Base-by-base conservation (phyloP, 164 flowering plant species). In the Tetracentron sinense region DNA sequence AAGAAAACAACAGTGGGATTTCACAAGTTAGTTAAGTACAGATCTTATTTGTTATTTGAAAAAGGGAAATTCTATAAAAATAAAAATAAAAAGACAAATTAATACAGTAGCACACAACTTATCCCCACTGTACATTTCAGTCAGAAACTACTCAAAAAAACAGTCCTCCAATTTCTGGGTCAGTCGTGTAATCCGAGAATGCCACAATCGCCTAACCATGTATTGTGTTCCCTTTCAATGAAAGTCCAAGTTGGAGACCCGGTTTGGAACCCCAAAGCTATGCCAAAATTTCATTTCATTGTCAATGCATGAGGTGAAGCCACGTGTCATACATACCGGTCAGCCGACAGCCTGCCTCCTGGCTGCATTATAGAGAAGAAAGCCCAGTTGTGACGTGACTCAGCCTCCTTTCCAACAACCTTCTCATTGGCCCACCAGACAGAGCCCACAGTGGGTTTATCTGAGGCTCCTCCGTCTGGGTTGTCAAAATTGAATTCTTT, bases 401-500 rank as follows among this genome's bases (percentile, higher is more conserved):
- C 85, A 21, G 69, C 50, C 33, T 85, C 90, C 65, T 78, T 73
- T 16, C 76, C 74, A 11, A 73, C 71, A 38, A 75, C 83, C 74
- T 82, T 81, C 61, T 86, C 87, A 29, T 77, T 83, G 8, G 77
- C 83, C 97, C 94, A 92, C 94, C 95, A 89, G 33, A 82, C 84
- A 1, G 90, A 78, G 56, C 72, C 66, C 44, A 79, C 74, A 11
- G 58, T 46, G 11, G 83, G 68, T 35, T 74, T 76, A 11, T 70
- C 78, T 0, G 76, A 31, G 23, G 68, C 59, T 65, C 72, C 88
- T 61, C 78, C 83, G 30, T 83, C 82, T 27, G 82, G 60, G 55
- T 79, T 86, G 71, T 87, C 88, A 66, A 93, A 93, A 28, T 90
- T 85, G 79, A 93, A 93, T 42, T 93, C 98, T 73, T 83, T 88